These are phyloP conservation scores for Schizosaccharomyces versatilis DNA, from an alignment of 1,139 yeast species.

Conservation along the genomic window DNA sequence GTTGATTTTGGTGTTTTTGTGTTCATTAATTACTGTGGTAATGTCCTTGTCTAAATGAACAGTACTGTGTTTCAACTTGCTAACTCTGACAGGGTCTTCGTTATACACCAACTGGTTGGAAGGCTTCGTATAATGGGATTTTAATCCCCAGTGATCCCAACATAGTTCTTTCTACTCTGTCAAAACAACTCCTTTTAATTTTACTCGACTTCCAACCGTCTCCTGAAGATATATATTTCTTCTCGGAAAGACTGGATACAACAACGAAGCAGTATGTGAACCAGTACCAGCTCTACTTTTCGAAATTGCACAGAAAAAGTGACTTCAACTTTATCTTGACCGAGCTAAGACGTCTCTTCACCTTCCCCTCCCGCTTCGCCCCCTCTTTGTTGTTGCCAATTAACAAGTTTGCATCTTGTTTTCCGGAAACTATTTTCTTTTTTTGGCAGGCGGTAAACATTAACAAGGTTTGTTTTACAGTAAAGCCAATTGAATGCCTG, in stretches of 20 bases:
- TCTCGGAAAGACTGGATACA: slow-evolving; percentile 5
- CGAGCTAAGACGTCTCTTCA: slow-evolving; percentile 17
- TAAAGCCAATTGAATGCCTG: slow-evolving; percentile 18
- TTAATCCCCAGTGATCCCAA: slow-evolving; percentile 27
- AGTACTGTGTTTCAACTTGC: not conserved
- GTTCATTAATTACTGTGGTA: slow-evolving; percentile 42
- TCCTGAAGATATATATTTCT: slow-evolving; percentile 11
- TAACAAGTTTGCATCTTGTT: slow-evolving; percentile 17
- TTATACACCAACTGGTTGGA: slow-evolving; percentile 19
- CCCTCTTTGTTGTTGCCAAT: slow-evolving; percentile 19
- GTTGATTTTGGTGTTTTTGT: slow-evolving; percentile 31
- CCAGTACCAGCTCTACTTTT: slow-evolving; percentile 18
- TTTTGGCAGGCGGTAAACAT: slow-evolving; percentile 63
- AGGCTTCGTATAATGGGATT: slow-evolving; percentile 21
- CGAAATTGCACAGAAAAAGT: slow-evolving; percentile 20
- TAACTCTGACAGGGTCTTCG: slow-evolving; percentile 11
- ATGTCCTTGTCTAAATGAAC: not conserved
- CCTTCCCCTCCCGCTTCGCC: slow-evolving; percentile 18
- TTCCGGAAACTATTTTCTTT: slow-evolving; percentile 33
- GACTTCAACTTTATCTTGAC: slow-evolving; percentile 28
- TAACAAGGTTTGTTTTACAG: slow-evolving; percentile 22
- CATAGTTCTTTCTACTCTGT: slow-evolving; percentile 31
- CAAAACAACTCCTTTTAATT: slow-evolving; percentile 40
- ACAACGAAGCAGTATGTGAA: slow-evolving; percentile 12
- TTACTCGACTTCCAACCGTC: slow-evolving; percentile 51